Base-by-base conservation (phyloP, 2,329 filamentous ascomycete species). In the Fusarium zealandicum region DNA sequence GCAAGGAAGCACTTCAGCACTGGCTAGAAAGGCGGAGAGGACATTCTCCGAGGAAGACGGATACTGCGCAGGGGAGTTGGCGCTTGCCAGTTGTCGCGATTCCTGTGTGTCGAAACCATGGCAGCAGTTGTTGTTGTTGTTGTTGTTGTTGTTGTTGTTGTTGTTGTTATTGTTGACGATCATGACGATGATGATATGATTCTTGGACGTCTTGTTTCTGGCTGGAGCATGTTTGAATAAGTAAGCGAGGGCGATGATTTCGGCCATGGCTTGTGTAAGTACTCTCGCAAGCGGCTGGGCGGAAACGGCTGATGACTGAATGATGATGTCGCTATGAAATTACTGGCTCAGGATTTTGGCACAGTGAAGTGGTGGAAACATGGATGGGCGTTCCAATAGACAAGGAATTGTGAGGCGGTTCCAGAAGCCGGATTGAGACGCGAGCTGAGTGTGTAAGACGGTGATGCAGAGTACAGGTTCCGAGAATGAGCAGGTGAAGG, bases 231-330 rank as follows among this genome's bases (percentile, higher is more conserved):
- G 61, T 66, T 64, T 63, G 61, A 66, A 61, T 57, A 61, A 63
- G 61, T 54, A 65, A 65, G 59, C 65, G 59, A 57, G 50, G 63
- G 52, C 40, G 59, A 52, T 53, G 54, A 50, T 55, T 50, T 57
- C 43, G 51, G 64, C 57, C 50, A 65, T 33, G 41, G 57, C 61
- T 61, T 65, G 62, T 63, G 51, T 59, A 64, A 64, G 65, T 68
- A 65, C 54, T 59, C 54, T 25, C 55, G 54, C 59, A 59, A 65
- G 64, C 58, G 59, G 59, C 49, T 64, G 61, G 56, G 44, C 54
- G 54, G 63, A 57, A 67, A 64, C 59, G 65, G 49, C 67, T 67
- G 65, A 68, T 66, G 66, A 68, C 63, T 68, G 61, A 67, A 68
- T 67, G 66, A 68, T 66, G 60, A 68, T 68, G 64, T 57, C 55